Percentiles rank a stretch among this genome's conserved stretches.
phyloP scores from a whole-genome alignment of 176 grass and related monocot species.

The Eleusine indica region DNA sequence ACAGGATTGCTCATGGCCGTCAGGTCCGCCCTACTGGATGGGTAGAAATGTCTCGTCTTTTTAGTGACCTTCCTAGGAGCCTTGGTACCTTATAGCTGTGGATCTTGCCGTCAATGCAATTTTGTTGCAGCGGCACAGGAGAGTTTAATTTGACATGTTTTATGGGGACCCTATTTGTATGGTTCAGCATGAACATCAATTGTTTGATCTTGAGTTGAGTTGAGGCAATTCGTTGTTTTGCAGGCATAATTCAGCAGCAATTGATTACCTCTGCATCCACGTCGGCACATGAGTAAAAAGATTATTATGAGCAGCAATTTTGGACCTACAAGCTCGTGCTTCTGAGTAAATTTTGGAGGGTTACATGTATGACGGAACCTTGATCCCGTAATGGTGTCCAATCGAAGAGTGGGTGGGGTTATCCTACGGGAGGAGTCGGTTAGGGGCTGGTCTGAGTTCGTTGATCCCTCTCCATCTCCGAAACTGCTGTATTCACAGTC shows the following conservation, averaged over 20 bases:
- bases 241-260: slow-evolving; percentile 31
- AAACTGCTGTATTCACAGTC: slow-evolving; percentile 79
- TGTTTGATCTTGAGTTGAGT: slow-evolving; percentile 23
- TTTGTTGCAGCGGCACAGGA: not conserved
- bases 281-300: slow-evolving; percentile 20
- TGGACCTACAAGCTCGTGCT: not conserved
- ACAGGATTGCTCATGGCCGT: not conserved
- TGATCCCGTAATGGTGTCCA: slow-evolving; percentile 66
- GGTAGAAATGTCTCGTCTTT: not conserved
- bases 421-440: slow-evolving; percentile 61
- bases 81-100: not conserved
- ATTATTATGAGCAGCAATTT: not conserved
- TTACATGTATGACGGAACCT: slow-evolving; percentile 43
- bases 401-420: slow-evolving; percentile 56
- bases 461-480: slow-evolving; percentile 63
- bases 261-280: not conserved
- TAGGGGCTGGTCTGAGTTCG: slow-evolving; percentile 63
- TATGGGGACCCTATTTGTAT: not conserved
- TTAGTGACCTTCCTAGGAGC: not conserved
- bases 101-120: slow-evolving; percentile 27
- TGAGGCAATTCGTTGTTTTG: slow-evolving; percentile 30
- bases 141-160: slow-evolving; percentile 3
- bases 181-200: not conserved
- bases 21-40: not conserved
- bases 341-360: slow-evolving; percentile 38